These are phyloP conservation scores for Thermoascus crustaceus DNA, from an alignment of 2,329 filamentous ascomycete species.

Conservation along the genomic window DNA sequence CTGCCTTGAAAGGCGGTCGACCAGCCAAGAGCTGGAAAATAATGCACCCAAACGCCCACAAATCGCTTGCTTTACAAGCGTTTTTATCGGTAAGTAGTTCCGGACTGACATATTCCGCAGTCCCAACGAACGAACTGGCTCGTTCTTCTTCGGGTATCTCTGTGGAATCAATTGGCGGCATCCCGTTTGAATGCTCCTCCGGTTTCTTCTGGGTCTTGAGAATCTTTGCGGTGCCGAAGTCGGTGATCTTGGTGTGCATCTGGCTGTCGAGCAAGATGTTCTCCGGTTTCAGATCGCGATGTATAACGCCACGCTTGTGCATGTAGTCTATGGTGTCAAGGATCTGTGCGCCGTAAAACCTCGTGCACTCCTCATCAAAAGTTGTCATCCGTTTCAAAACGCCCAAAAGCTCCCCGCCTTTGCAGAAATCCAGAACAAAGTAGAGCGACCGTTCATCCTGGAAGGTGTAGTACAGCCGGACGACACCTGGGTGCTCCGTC, in stretches of 20 bases:
- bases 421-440: constrained; percentile 90
- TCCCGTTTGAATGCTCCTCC: constrained; percentile 38
- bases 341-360: constrained; percentile 93
- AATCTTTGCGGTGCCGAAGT: constrained; percentile 97
- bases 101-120: constrained; percentile 95
- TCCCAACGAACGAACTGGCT: constrained; percentile 92
- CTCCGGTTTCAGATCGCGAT: constrained; percentile 92
- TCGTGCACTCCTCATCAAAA: constrained; percentile 89
- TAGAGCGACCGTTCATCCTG: constrained; percentile 94
- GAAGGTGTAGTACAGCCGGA: constrained; percentile 96
- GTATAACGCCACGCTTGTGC: constrained; percentile 92
- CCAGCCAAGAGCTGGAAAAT: constrained; percentile 93
- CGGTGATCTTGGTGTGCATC: constrained; percentile 97
- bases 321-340: constrained; percentile 96
- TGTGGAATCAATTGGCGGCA: constrained; percentile 40
- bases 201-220: constrained; percentile 50
- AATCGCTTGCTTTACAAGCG: constrained; percentile 92
- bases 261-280: constrained; percentile 92
- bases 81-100: constrained; percentile 95
- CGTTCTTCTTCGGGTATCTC: constrained; percentile 58
- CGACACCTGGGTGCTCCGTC: constrained; percentile 92
- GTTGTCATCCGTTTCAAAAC: constrained; percentile 90
- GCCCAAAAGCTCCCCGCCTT: constrained; percentile 82
- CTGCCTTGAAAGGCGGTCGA: constrained; percentile 92
- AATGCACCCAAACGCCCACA: constrained; percentile 98